Percentiles rank a stretch among this genome's conserved stretches.
Evolutionary conservation across 306 rosid genomes (phyloP).

Genomic region (Mucuna pruriens): DNA sequence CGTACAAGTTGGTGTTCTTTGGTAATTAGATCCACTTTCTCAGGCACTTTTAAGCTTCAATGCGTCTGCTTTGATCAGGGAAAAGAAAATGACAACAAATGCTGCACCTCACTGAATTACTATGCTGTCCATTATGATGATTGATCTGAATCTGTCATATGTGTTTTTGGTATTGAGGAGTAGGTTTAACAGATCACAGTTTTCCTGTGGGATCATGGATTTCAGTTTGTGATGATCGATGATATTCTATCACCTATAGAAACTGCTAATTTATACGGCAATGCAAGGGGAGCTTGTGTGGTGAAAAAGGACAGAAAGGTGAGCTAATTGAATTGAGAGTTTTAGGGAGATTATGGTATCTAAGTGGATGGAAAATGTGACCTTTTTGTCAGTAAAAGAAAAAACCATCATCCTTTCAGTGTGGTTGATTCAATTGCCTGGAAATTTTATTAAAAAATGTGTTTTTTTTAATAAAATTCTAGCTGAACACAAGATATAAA

Average conservation of each 20-base stretch:
- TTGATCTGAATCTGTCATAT: slow-evolving; percentile 28
- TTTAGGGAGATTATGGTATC: background rate
- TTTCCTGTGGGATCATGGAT: slow-evolving; percentile 30
- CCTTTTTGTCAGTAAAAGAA: background rate
- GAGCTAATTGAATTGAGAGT: background rate
- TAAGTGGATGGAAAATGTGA: slow-evolving; percentile 1
- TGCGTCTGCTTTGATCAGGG: background rate
- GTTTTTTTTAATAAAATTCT: too few species aligned
- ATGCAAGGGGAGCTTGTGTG: background rate
- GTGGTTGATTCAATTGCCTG: too few species aligned
- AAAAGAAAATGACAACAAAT: background rate
- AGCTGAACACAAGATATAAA: background rate
- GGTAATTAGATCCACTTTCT: slow-evolving; percentile 46
- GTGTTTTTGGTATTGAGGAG: background rate
- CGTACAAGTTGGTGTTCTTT: slow-evolving; percentile 58
- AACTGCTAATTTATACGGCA: background rate
- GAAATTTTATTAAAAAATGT: too few species aligned
- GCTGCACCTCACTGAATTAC: too few species aligned
- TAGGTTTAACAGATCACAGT: slow-evolving; percentile 29
- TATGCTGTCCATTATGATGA: background rate
- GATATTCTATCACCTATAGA: background rate
- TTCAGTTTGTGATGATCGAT: background rate
- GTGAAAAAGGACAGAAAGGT: background rate
- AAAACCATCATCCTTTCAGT: too few species aligned
- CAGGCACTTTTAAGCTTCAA: background rate